Base-by-base conservation (phyloP, 805 yeast genomes). In the Candida odintsovae region DNA sequence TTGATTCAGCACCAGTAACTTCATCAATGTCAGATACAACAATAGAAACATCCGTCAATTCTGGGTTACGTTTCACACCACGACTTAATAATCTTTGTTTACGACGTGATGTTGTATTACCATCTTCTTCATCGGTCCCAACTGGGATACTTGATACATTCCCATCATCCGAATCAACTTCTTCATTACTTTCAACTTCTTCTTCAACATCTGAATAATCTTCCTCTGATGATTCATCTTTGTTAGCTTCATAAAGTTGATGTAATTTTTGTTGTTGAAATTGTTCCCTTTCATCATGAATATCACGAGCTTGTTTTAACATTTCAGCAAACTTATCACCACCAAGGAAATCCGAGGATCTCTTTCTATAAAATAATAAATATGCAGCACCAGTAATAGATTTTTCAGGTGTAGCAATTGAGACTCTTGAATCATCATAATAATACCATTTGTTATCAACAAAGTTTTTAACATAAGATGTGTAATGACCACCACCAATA, bases 401-500 rank as follows among this genome's bases (percentile, higher is more conserved):
- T 20, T 79, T 75, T 25, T 72, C 72, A 0, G 95, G 86, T 42
- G 77, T 73, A 0, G 81, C 73, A 18, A 70, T 70, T 0, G 79
- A 65, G 1, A 90, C 97, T 28, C 84, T 67, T 2, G 95, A 81
- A 62, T 92, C 99, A 61, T 92, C 90, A 63, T 76, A 92, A 61
- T 90, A 86, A 61, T 90, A 89, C 98, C 98, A 94, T 48, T 79
- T 72, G 19, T 69, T 69, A 58, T 87, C 95, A 38, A 79, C 72
- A 63, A 80, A 83, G 59, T 90, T 90, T 62, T 83, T 85, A 0
- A 78, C 96, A 58, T 81, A 84, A 0, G 98, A 86, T 1, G 99
- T 94, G 65, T 94, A 92, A 69, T 94, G 98, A 2, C 99, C 98
- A 5, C 98, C 98, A 0, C 98, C 97, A 18, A 92, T 70, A 0